Conservation (phyloP, 2,329 filamentous ascomycete genomes). For the Fusarium buxicola region DNA sequence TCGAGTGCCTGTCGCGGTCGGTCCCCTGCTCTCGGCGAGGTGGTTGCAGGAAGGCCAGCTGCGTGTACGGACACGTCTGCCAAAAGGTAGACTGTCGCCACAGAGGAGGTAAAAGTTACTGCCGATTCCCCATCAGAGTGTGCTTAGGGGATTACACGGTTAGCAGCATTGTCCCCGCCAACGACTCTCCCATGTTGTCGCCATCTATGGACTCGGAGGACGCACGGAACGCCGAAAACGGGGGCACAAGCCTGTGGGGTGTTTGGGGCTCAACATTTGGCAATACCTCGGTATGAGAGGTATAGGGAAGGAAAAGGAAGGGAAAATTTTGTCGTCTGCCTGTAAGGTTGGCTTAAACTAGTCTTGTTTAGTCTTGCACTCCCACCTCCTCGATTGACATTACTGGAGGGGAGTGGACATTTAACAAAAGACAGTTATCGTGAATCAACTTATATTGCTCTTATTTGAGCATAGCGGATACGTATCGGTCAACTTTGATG, state of each 20-base stretch:
- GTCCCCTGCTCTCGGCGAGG: slow-evolving; percentile 33
- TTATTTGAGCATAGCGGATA: background rate
- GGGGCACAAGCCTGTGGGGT: slow-evolving; percentile 22
- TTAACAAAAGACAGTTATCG: background rate
- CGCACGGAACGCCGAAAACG: slow-evolving; percentile 19
- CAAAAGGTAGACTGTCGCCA: slow-evolving; percentile 37
- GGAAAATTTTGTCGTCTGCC: background rate
- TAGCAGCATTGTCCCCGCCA: background rate
- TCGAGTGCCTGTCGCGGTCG: slow-evolving; percentile 31
- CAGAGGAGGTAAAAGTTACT: slow-evolving; percentile 32
- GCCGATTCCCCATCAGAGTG: slow-evolving; percentile 29
- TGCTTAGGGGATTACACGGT: slow-evolving; percentile 34
- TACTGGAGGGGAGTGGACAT: background rate
- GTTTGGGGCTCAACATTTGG: background rate
- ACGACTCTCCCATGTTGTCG: slow-evolving; percentile 6
- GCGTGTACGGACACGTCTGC: slow-evolving; percentile 39
- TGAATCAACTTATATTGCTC: slow-evolving; percentile 1
- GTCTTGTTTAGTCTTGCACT: slow-evolving; percentile 4
- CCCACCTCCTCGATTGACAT: background rate
- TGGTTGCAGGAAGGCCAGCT: slow-evolving; percentile 26
- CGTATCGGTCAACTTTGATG: background rate
- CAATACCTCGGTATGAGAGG: slow-evolving; percentile 17
- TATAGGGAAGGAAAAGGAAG: slow-evolving; percentile 19
- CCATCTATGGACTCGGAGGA: slow-evolving; percentile 33
- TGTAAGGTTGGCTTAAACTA: background rate